Evolutionary conservation across 768 basidiomycete genomes (phyloP).

Genomic region (Russula abietina): DNA sequence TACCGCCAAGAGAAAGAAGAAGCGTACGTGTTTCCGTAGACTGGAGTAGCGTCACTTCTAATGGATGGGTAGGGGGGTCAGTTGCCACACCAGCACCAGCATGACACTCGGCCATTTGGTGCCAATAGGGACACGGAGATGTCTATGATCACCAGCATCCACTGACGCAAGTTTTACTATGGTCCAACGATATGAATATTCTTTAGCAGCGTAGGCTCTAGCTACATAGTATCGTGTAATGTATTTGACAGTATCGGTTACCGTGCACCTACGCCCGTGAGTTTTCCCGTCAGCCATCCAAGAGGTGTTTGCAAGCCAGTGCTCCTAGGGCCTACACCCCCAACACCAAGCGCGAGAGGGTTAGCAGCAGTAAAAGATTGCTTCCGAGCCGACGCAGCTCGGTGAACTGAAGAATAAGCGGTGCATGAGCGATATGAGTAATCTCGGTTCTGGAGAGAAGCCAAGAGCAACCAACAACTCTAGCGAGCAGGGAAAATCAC

Average conservation of each 20-base stretch:
- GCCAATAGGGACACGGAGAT: background rate
- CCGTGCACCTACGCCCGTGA: constrained; percentile 58
- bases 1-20: constrained; percentile 67
- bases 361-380: constrained; percentile 79
- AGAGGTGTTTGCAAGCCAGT: constrained; percentile 63
- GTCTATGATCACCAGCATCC: background rate
- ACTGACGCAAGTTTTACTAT: background rate
- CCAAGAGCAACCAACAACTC: background rate
- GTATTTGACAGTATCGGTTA: constrained; percentile 20
- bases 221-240: background rate
- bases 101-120: background rate
- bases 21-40: constrained; percentile 47
- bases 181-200: background rate
- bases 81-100: constrained; percentile 8
- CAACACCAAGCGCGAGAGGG: constrained; percentile 67
- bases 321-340: constrained; percentile 52
- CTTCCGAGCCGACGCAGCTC: constrained; percentile 63
- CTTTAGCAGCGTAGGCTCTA: background rate
- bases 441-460: background rate
- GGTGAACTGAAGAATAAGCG: constrained; percentile 46
- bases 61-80: constrained; percentile 9
- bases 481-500: background rate
- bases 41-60: background rate
- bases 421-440: constrained; percentile 5
- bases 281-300: constrained; percentile 71